phyloP scores from a whole-genome alignment of 2,329 filamentous ascomycete genomes.

The Escovopsis sp. region DNA sequence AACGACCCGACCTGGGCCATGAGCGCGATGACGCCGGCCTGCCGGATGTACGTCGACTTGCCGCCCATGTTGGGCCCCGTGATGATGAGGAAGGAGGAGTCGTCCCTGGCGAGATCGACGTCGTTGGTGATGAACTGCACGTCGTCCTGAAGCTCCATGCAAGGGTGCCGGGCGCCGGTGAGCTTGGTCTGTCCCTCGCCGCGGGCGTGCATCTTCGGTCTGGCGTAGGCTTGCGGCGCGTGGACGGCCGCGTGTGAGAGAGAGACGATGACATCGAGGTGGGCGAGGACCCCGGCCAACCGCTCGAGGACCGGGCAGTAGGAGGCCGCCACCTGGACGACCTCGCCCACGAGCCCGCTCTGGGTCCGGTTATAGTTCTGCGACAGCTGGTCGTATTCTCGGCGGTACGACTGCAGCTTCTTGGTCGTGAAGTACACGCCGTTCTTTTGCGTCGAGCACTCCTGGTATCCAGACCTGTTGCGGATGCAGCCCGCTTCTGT shows the following conservation, averaged over 20 bases:
- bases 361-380: slow-evolving; percentile 94
- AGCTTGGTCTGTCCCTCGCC: slow-evolving; percentile 79
- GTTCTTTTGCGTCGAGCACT: slow-evolving; percentile 97
- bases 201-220: slow-evolving; percentile 78
- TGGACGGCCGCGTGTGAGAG: slow-evolving; percentile 90
- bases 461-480: slow-evolving; percentile 78
- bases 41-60: slow-evolving; percentile 95
- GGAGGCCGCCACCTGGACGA: slow-evolving; percentile 83
- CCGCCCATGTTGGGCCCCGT: slow-evolving; percentile 98
- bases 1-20: slow-evolving; percentile 98
- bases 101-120: slow-evolving; percentile 61
- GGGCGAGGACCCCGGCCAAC: slow-evolving; percentile 74
- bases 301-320: slow-evolving; percentile 89
- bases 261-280: slow-evolving; percentile 88
- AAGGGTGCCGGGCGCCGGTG: slow-evolving; percentile 89
- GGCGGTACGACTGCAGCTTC: slow-evolving; percentile 61
- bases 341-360: slow-evolving; percentile 77
- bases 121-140: slow-evolving; percentile 98
- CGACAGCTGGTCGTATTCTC: slow-evolving; percentile 87
- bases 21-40: slow-evolving; percentile 89
- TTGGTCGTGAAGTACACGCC: slow-evolving; percentile 95
- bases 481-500: slow-evolving; percentile 87
- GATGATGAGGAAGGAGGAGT: slow-evolving; percentile 87
- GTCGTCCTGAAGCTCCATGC: slow-evolving; percentile 97
- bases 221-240: slow-evolving; percentile 80